A percentile compares a stretch with the other conserved stretches of the same genome.
Conservation (phyloP, 2,329 filamentous ascomycete species). For the Trichoderma semiorbis region DNA sequence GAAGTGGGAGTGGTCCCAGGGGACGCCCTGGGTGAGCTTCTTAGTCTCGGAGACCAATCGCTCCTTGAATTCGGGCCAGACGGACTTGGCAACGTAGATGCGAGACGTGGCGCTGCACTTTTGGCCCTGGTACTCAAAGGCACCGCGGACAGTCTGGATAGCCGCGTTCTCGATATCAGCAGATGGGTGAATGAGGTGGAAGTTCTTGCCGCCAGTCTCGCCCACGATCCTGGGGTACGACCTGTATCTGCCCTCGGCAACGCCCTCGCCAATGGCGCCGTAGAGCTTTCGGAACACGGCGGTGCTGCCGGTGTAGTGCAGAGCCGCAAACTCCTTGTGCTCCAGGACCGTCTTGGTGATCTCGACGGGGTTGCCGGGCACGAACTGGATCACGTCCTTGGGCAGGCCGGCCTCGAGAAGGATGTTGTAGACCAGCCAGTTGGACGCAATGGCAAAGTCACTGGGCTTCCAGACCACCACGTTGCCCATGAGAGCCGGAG, state of each 20-base stretch:
- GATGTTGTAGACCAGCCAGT: slow-evolving; percentile 87
- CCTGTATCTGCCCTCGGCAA: slow-evolving; percentile 76
- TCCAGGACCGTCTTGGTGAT: slow-evolving; percentile 74
- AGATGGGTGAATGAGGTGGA: slow-evolving; percentile 75
- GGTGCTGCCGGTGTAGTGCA: slow-evolving; percentile 94
- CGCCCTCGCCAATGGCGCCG: slow-evolving; percentile 76
- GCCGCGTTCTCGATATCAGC: slow-evolving; percentile 77
- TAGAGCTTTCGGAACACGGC: slow-evolving; percentile 87
- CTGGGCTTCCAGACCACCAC: slow-evolving; percentile 98
- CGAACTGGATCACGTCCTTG: slow-evolving; percentile 85
- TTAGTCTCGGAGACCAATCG: slow-evolving; percentile 65
- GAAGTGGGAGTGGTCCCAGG: slow-evolving; percentile 71
- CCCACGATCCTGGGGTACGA: slow-evolving; percentile 87
- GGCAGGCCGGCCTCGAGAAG: slow-evolving; percentile 88
- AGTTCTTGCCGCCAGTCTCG: slow-evolving; percentile 93
- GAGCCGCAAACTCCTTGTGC: slow-evolving; percentile 79
- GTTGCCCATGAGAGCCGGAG: slow-evolving; percentile 86
- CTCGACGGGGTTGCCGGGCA: slow-evolving; percentile 81
- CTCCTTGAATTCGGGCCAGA: slow-evolving; percentile 69
- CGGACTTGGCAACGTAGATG: slow-evolving; percentile 70
- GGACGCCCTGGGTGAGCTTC: slow-evolving; percentile 67
- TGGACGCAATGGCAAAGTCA: slow-evolving; percentile 81
- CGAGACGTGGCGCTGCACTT: slow-evolving; percentile 87
- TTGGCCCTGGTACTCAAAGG: slow-evolving; percentile 88
- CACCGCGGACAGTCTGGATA: slow-evolving; percentile 77